These are phyloP conservation scores for Secale cereale DNA, from an alignment of 176 grass and related monocot species.

Conservation along the genomic window DNA sequence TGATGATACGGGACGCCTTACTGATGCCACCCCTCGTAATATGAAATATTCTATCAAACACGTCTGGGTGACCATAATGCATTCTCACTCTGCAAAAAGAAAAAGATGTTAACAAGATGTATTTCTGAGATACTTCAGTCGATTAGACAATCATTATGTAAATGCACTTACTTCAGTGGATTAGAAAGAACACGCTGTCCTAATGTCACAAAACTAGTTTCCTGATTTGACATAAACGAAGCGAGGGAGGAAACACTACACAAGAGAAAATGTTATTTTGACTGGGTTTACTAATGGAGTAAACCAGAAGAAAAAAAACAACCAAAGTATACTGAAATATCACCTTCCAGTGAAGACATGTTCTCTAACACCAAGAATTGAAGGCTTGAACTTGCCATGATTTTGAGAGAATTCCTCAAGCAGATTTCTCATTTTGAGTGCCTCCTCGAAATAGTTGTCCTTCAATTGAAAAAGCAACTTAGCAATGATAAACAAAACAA, in stretches of 20 bases:
- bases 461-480: slow-evolving; percentile 33
- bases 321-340: slow-evolving; percentile 7
- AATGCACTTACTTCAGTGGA: slow-evolving; percentile 73
- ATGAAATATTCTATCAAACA: slow-evolving; percentile 98
- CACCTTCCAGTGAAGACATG: slow-evolving; percentile 97
- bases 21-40: slow-evolving; percentile 95
- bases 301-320: background rate
- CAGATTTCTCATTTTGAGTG: slow-evolving; percentile 95
- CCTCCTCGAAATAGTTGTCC: slow-evolving; percentile 98
- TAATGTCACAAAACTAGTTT: slow-evolving; percentile 94
- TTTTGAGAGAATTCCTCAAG: slow-evolving; percentile 80
- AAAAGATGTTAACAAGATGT: background rate
- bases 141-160: background rate
- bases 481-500: background rate
- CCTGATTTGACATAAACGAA: slow-evolving; percentile 93
- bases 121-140: background rate
- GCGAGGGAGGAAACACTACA: slow-evolving; percentile 88
- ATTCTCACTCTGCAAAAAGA: slow-evolving; percentile 70
- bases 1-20: slow-evolving; percentile 88
- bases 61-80: slow-evolving; percentile 98
- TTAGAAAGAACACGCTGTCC: slow-evolving; percentile 93
- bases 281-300: slow-evolving; percentile 10
- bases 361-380: slow-evolving; percentile 94
- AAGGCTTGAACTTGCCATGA: slow-evolving; percentile 68
- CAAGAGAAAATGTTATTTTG: slow-evolving; percentile 15